Percentiles rank a stretch among this genome's conserved stretches.
These are phyloP conservation scores for Talaromyces trachyspermus DNA, from an alignment of 495 filamentous ascomycete genomes.

Conservation along the genomic window DNA sequence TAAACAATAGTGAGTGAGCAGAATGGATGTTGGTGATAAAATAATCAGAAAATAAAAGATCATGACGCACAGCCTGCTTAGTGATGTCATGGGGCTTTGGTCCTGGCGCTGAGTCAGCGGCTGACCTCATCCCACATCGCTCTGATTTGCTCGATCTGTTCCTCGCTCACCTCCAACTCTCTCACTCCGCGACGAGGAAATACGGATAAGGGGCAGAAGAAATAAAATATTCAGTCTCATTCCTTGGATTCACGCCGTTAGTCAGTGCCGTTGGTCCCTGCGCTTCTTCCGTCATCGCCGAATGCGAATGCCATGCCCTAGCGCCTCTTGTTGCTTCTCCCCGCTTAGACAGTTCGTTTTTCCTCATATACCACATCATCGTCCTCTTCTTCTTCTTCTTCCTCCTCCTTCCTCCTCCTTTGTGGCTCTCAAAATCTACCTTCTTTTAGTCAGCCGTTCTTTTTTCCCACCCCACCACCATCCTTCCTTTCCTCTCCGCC, in stretches of 20 bases:
- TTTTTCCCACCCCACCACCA: slow-evolving; percentile 1
- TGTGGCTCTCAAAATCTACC: no score
- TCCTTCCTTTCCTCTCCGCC: slow-evolving; percentile 1
- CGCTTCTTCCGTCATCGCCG: slow-evolving; percentile 3
- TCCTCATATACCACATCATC: background rate
- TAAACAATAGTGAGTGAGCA: no score
- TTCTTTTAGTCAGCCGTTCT: background rate
- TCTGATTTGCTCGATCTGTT: background rate
- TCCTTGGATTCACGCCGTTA: no score
- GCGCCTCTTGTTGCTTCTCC: background rate
- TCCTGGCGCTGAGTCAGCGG: no score
- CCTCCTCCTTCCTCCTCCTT: background rate
- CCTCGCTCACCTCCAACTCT: background rate
- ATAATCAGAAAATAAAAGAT: background rate
- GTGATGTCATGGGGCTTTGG: no score
- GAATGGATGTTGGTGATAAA: no score
- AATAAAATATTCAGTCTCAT: no score
- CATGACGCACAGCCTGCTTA: no score
- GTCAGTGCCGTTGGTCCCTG: background rate
- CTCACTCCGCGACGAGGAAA: background rate
- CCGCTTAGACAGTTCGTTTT: no score
- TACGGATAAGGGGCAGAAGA: no score
- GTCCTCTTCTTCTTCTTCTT: slow-evolving; percentile 3
- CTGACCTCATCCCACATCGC: background rate
- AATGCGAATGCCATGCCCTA: background rate